Evolutionary conservation across 495 filamentous ascomycete species (phyloP).

Genomic region (Aspergillus haitiensis): DNA sequence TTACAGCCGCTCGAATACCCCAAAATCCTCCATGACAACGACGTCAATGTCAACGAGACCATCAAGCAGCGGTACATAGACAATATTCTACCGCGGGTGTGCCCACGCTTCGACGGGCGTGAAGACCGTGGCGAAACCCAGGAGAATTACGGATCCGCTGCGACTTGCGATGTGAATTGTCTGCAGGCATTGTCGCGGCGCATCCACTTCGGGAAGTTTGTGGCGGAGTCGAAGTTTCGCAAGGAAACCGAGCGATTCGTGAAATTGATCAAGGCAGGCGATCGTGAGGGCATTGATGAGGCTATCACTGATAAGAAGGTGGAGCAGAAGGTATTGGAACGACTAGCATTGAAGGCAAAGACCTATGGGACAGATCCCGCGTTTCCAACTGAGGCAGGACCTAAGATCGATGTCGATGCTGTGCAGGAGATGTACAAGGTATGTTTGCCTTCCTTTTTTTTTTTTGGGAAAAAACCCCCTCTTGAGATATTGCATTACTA

Average conservation of each 20-base stretch:
- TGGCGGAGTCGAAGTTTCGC: conserved; percentile 96
- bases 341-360: conserved; percentile 85
- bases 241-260: conserved; percentile 80
- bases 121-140: conserved; percentile 79
- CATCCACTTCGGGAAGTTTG: conserved; percentile 98
- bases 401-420: conserved; percentile 89
- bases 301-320: conserved; percentile 90
- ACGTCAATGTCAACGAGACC: conserved; percentile 85
- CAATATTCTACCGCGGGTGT: conserved; percentile 78
- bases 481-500: too few species aligned
- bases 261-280: conserved; percentile 71
- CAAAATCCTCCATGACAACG: conserved; percentile 84
- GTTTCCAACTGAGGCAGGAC: conserved; percentile 50
- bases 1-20: conserved; percentile 89
- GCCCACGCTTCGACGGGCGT: conserved; percentile 61
- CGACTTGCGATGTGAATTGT: conserved; percentile 85
- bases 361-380: conserved; percentile 93
- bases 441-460: conserved; percentile 21
- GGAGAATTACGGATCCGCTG: conserved; percentile 94
- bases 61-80: conserved; percentile 85
- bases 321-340: conserved; percentile 87
- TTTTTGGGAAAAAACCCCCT: neutral
- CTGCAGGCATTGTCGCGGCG: conserved; percentile 88
- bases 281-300: conserved; percentile 76
- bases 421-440: conserved; percentile 93